Conservation (phyloP, 305 asterid genomes). For the Nicotiana rustica region DNA sequence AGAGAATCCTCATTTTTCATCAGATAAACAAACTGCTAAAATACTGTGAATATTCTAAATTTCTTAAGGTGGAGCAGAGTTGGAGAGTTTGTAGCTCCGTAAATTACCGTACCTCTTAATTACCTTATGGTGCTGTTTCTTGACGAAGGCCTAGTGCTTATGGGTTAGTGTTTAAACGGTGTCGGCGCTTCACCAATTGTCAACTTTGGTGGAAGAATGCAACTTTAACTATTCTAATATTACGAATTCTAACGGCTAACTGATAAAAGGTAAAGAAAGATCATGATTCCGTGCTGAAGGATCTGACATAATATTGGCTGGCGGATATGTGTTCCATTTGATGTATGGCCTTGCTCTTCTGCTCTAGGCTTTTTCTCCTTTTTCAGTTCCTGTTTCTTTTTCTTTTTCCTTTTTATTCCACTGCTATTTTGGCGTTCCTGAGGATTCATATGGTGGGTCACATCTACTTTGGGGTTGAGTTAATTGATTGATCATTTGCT, state of each 20-base stretch:
- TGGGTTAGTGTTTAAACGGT: not conserved
- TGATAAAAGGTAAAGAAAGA: not conserved
- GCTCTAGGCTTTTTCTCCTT: not conserved
- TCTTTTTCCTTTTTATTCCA: not conserved
- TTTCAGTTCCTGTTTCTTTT: not conserved
- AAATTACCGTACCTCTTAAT: not conserved
- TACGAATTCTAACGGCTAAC: not conserved
- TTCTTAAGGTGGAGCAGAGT: not conserved
- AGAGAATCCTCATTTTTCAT: conserved; percentile 18
- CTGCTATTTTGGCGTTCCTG: not conserved
- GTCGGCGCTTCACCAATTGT: not conserved
- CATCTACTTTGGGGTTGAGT: not conserved
- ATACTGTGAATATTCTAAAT: conserved; percentile 1
- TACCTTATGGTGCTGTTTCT: conserved; percentile 5
- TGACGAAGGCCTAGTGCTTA: conserved; percentile 11
- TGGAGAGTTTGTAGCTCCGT: not conserved
- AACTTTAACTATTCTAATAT: not conserved
- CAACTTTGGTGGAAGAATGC: not conserved
- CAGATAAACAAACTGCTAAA: not conserved
- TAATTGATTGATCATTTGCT: not conserved
- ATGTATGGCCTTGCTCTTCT: not conserved
- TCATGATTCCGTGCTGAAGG: not conserved
- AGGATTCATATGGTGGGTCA: too few species aligned
- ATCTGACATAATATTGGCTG: not conserved
- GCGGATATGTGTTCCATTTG: not conserved